Base-by-base conservation (phyloP, 257 asterid genomes). In the Echium plantagineum region DNA sequence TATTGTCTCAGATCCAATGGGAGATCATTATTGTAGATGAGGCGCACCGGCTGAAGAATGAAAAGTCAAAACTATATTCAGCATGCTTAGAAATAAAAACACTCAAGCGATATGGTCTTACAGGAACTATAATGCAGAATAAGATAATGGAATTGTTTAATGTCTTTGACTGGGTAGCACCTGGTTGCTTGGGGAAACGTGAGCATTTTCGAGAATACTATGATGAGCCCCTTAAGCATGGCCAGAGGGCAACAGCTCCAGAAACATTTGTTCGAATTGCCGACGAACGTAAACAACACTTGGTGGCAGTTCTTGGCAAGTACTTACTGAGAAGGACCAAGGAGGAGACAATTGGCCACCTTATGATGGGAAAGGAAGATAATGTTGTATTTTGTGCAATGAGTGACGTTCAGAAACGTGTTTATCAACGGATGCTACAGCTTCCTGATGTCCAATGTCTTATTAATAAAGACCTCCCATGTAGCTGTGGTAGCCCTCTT, bases 301-400 rank as follows among this genome's bases (percentile, higher is more conserved):
- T 91, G 20, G 88, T 83, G 58, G 72, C 83, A 9, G 94, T 91
- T 72, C 69, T 88, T 58, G 69, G 57, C 12, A 88, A 80, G 59
- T 88, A 91, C 73, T 76, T 91, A 84, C 76, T 91, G 61, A 84
- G 98, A 71, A 88, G 98, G 81, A 91, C 96, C 15, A 91, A 91
- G 73, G 96, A 88, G 59, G 96, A 91, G 68, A 91, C 98, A 0
- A 91, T 91, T 31, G 98, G 96, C 64, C 98, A 88, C 70, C 95
- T 91, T 67, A 85, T 91, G 96, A 74, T 78, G 89, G 98, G 98
- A 55, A 91, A 91, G 79, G 98, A 88, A 72, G 98, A 91, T 63
- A 91, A 91, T 60, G 83, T 88, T 48, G 98, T 91, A 28, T 91
- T 85, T 68, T 91, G 96, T 75, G 89, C 93, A 28, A 85, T 91